A percentile compares a stretch with the other conserved stretches of the same genome.
Conservation (phyloP, 2,329 filamentous ascomycete genomes). For the Aspergillus alliaceus region DNA sequence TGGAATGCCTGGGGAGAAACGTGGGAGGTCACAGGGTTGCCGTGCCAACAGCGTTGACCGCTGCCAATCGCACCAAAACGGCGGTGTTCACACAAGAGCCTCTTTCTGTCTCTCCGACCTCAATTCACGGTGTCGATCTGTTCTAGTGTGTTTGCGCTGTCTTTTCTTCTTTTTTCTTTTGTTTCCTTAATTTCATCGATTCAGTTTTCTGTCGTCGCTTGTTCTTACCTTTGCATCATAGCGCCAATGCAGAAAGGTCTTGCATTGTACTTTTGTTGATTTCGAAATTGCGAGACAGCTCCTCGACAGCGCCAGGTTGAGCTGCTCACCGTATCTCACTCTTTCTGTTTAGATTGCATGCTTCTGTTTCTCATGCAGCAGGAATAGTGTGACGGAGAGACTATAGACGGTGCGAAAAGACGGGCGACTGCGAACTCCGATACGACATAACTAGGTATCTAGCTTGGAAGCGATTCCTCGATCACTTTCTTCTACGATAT, state of each 20-base stretch:
- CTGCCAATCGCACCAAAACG: slow-evolving; percentile 18
- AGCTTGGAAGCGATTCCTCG: neutral
- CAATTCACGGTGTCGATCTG: neutral
- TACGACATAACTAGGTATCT: neutral
- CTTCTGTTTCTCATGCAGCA: neutral
- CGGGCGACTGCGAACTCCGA: neutral
- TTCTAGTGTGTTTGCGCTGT: slow-evolving; percentile 10
- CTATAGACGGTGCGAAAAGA: neutral
- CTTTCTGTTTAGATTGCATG: neutral
- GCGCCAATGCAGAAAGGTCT: neutral
- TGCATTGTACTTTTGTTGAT: neutral
- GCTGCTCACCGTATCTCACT: neutral
- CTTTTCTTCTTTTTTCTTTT: neutral
- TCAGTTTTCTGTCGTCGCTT: neutral
- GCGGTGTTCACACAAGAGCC: neutral
- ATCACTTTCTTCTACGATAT: neutral
- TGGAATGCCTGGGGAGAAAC: slow-evolving; percentile 1
- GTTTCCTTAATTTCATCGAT: neutral
- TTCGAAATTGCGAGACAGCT: neutral
- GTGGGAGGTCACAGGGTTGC: slow-evolving; percentile 20
- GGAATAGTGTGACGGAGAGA: neutral
- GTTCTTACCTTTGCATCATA: neutral
- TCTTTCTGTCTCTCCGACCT: neutral
- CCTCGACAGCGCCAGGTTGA: neutral
- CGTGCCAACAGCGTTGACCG: slow-evolving; percentile 23